These are phyloP conservation scores for Zasmidium citrigriseum DNA, from an alignment of 2,329 filamentous ascomycete species.

Conservation along the genomic window DNA sequence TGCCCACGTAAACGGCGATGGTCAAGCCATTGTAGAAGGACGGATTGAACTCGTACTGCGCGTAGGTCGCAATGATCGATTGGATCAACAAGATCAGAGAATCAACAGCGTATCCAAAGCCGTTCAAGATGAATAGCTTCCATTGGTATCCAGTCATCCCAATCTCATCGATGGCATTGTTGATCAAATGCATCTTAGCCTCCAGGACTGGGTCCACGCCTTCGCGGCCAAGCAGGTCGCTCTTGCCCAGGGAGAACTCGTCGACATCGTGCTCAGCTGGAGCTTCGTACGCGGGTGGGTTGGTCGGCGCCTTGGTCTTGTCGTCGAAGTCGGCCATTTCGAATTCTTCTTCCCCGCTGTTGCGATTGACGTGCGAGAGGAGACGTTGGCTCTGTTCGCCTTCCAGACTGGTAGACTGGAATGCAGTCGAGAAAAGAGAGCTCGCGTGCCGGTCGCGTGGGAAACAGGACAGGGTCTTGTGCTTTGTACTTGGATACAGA, in stretches of 20 bases:
- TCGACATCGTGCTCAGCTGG: conserved; percentile 14
- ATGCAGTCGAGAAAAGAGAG: neutral
- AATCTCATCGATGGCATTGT: conserved; percentile 61
- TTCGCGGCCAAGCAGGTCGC: conserved; percentile 59
- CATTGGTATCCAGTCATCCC: conserved; percentile 57
- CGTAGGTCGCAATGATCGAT: conserved; percentile 61
- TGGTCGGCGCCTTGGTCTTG: conserved; percentile 21
- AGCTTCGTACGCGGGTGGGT: conserved; percentile 15
- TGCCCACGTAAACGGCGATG: conserved; percentile 61
- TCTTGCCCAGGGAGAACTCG: conserved; percentile 32
- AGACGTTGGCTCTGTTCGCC: conserved; percentile 6
- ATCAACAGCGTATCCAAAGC: conserved; percentile 64
- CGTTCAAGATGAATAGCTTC: conserved; percentile 62
- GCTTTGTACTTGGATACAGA: neutral
- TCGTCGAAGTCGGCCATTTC: conserved; percentile 21
- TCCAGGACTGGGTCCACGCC: conserved; percentile 63
- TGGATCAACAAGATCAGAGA: conserved; percentile 61
- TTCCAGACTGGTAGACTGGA: neutral
- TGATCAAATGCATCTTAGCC: conserved; percentile 69
- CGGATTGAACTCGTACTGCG: conserved; percentile 60
- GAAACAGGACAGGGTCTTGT: neutral
- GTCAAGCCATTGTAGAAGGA: conserved; percentile 59
- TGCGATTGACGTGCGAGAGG: neutral
- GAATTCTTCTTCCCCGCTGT: neutral
- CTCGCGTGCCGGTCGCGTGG: neutral